phyloP scores from a whole-genome alignment of 2,329 filamentous ascomycete genomes.

The Colletotrichum filicis region DNA sequence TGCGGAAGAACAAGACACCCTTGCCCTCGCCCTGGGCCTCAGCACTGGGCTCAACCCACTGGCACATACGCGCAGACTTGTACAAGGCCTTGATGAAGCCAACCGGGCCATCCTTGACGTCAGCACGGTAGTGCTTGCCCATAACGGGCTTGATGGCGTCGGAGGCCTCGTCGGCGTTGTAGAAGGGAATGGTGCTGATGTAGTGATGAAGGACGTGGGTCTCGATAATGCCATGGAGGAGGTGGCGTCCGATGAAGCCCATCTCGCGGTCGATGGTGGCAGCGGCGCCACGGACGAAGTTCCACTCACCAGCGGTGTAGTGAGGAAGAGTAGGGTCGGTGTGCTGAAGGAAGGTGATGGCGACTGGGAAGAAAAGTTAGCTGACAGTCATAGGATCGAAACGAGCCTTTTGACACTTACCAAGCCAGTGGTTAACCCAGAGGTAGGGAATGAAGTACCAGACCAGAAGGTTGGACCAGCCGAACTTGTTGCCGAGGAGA shows the following conservation, averaged over 20 bases:
- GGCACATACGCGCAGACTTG: slow-evolving; percentile 85
- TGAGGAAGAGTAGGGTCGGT: slow-evolving; percentile 94
- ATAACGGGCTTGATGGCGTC: slow-evolving; percentile 80
- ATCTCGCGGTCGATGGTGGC: slow-evolving; percentile 98
- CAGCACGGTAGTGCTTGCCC: slow-evolving; percentile 92
- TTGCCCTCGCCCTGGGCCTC: slow-evolving; percentile 83
- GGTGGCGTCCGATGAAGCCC: slow-evolving; percentile 89
- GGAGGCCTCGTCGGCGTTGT: slow-evolving; percentile 65
- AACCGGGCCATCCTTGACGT: slow-evolving; percentile 78
- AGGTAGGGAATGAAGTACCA: slow-evolving; percentile 97
- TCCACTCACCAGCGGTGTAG: slow-evolving; percentile 89
- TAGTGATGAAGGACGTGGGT: slow-evolving; percentile 99
- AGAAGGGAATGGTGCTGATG: slow-evolving; percentile 95
- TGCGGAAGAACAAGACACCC: slow-evolving; percentile 93
- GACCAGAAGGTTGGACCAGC: slow-evolving; percentile 86
- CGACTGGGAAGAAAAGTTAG: slow-evolving; percentile 68
- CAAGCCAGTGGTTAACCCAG: slow-evolving; percentile 99
- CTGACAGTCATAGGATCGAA: neutral
- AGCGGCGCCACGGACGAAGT: slow-evolving; percentile 90
- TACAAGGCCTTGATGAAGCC: slow-evolving; percentile 90
- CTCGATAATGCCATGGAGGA: slow-evolving; percentile 96
- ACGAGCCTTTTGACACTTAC: slow-evolving; percentile 64
- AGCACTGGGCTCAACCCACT: slow-evolving; percentile 95
- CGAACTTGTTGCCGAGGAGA: slow-evolving; percentile 79
- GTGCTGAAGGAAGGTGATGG: slow-evolving; percentile 97